These are phyloP conservation scores for Mucor indicus DNA, from an alignment of 371 early-diverging fungal genomes.

Conservation along the genomic window DNA sequence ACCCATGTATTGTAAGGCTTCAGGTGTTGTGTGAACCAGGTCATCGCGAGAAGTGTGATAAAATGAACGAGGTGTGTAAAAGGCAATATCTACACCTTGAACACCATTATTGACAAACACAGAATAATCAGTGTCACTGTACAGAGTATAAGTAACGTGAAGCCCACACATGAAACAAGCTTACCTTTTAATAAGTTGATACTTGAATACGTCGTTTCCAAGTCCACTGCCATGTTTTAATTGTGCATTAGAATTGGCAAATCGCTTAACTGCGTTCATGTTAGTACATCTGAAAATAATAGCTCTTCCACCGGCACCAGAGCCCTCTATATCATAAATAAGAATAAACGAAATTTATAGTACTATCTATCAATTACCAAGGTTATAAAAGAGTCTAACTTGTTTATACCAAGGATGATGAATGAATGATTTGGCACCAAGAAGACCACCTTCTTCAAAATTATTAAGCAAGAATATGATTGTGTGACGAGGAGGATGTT, in stretches of 20 bases:
- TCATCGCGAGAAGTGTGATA: conserved; percentile 70
- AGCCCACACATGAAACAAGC: too few species aligned
- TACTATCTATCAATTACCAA: too few species aligned
- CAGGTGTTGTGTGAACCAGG: conserved; percentile 46
- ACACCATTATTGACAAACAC: conserved; percentile 55
- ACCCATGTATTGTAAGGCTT: conserved; percentile 63
- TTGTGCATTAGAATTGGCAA: conserved; percentile 23
- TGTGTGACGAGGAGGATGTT: conserved; percentile 52
- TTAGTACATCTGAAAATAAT: conserved; percentile 67
- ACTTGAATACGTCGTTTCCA: conserved; percentile 68
- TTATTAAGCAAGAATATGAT: conserved; percentile 86
- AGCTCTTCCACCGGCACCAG: conserved; percentile 76
- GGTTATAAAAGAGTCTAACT: conserved; percentile 77
- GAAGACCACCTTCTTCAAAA: conserved; percentile 79
- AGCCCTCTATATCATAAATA: conserved; percentile 55
- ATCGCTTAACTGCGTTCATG: conserved; percentile 40
- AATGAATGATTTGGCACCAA: conserved; percentile 72
- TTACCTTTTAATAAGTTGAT: conserved; percentile 62
- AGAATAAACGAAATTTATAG: too few species aligned
- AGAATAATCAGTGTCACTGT: conserved; percentile 73
- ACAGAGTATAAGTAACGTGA: too few species aligned
- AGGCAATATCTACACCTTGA: conserved; percentile 78
- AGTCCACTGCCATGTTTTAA: conserved; percentile 46
- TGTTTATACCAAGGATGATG: conserved; percentile 75
- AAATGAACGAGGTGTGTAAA: conserved; percentile 63